These are phyloP conservation scores for Acacia pycnantha DNA, from an alignment of 331 rosid species.

Conservation along the genomic window DNA sequence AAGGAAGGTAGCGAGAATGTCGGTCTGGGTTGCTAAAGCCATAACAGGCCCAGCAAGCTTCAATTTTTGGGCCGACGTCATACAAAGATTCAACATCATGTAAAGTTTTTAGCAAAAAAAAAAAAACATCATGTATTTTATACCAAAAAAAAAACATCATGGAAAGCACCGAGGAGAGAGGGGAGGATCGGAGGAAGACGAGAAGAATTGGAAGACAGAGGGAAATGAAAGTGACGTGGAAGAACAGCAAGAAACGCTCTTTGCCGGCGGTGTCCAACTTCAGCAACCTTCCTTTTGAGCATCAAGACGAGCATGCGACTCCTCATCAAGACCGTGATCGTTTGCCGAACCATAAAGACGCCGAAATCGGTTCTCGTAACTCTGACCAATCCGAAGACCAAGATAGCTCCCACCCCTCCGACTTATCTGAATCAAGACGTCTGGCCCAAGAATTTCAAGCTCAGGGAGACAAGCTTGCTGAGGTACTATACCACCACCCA, in stretches of 20 bases:
- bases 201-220: background rate
- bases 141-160: too few species aligned
- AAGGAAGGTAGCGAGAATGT: too few species aligned
- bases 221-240: constrained; percentile 63
- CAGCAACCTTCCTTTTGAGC: constrained; percentile 58
- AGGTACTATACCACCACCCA: constrained; percentile 30
- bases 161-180: background rate
- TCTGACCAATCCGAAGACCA: background rate
- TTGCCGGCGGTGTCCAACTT: constrained; percentile 34
- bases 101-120: too few species aligned
- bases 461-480: constrained; percentile 60
- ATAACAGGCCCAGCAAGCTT: background rate
- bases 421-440: constrained; percentile 29
- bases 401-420: background rate
- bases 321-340: background rate
- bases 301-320: background rate
- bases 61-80: background rate
- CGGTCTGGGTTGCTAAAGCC: background rate
- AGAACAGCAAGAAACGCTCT: constrained; percentile 56
- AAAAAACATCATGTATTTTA: too few species aligned
- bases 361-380: background rate
- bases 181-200: background rate
- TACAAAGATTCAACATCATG: background rate
- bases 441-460: constrained; percentile 49
- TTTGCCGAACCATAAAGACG: background rate